Conservation (phyloP, 1,139 yeast genomes). For the Taphrina flavorubra region DNA sequence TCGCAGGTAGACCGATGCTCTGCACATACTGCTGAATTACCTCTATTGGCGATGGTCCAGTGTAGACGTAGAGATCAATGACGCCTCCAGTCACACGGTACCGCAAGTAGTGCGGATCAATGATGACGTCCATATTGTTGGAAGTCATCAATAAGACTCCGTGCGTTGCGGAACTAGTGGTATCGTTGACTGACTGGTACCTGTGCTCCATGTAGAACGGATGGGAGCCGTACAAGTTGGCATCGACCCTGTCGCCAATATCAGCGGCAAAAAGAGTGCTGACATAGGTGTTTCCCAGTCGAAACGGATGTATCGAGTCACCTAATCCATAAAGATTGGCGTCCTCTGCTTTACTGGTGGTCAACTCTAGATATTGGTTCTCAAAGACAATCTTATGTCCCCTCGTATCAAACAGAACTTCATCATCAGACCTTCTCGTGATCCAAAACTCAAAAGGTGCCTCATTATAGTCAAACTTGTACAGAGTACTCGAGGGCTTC, state of each 20-base stretch:
- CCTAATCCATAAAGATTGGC: constrained; percentile 53
- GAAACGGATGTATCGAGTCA: constrained; percentile 52
- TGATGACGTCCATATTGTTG: constrained; percentile 48
- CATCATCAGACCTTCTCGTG: constrained; percentile 49
- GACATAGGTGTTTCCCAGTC: constrained; percentile 50
- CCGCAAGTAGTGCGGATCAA: constrained; percentile 47
- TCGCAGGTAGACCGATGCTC: constrained; percentile 51
- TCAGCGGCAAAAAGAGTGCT: constrained; percentile 47
- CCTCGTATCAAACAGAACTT: constrained; percentile 51
- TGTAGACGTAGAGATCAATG: constrained; percentile 52
- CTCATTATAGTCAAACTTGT: constrained; percentile 47
- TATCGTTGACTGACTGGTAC: constrained; percentile 22
- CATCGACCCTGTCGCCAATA: constrained; percentile 44
- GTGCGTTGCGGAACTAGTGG: constrained; percentile 20
- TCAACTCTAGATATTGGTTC: constrained; percentile 40
- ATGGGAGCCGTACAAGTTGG: constrained; percentile 48
- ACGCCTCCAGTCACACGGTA: constrained; percentile 49
- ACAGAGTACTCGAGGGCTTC: constrained; percentile 46
- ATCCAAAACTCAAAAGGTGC: constrained; percentile 51
- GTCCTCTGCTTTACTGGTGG: constrained; percentile 44
- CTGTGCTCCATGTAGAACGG: constrained; percentile 51
- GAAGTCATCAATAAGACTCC: constrained; percentile 48
- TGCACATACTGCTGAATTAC: constrained; percentile 50
- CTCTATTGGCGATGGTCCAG: constrained; percentile 52
- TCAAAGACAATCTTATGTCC: constrained; percentile 51